phyloP scores from a whole-genome alignment of 352 stramenopile genomes.

The Phytophthora brassicae region DNA sequence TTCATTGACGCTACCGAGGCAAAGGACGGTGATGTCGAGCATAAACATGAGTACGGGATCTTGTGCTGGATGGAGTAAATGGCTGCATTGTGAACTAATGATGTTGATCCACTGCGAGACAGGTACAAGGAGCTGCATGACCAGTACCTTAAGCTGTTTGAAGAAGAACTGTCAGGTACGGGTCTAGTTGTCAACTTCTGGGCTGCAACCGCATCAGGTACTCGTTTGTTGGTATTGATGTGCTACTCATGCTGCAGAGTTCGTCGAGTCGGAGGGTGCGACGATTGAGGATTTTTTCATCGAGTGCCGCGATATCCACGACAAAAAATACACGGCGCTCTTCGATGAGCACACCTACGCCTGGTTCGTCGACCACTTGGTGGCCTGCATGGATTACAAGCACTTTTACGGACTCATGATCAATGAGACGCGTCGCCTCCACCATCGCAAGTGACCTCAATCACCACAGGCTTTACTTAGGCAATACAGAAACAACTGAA shows the following conservation, averaged over 20 bases:
- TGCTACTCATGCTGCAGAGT: slow-evolving; percentile 44
- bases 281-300: slow-evolving; percentile 71
- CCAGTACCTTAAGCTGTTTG: slow-evolving; percentile 73
- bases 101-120: not conserved
- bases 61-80: not conserved
- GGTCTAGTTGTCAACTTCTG: not conserved
- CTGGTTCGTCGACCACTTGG: slow-evolving; percentile 79
- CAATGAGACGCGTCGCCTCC: slow-evolving; percentile 71
- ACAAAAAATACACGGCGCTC: slow-evolving; percentile 61
- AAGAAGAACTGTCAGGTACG: slow-evolving; percentile 61
- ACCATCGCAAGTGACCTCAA: slow-evolving; percentile 51
- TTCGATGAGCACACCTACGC: slow-evolving; percentile 72
- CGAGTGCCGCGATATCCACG: slow-evolving; percentile 62
- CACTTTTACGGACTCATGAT: slow-evolving; percentile 81
- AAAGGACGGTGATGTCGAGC: slow-evolving; percentile 64
- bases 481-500: not conserved
- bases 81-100: too few species aligned
- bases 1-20: slow-evolving; percentile 67
- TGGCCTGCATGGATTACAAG: slow-evolving; percentile 84
- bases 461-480: not conserved
- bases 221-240: not conserved
- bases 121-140: slow-evolving; percentile 81
- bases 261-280: slow-evolving; percentile 66
- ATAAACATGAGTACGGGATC: slow-evolving; percentile 73
- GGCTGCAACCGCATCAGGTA: not conserved